A percentile compares a stretch with the other conserved stretches of the same genome.
These are phyloP conservation scores for Condylostoma magnum DNA, from an alignment of 169 alveolate genomes.

Conservation along the genomic window DNA sequence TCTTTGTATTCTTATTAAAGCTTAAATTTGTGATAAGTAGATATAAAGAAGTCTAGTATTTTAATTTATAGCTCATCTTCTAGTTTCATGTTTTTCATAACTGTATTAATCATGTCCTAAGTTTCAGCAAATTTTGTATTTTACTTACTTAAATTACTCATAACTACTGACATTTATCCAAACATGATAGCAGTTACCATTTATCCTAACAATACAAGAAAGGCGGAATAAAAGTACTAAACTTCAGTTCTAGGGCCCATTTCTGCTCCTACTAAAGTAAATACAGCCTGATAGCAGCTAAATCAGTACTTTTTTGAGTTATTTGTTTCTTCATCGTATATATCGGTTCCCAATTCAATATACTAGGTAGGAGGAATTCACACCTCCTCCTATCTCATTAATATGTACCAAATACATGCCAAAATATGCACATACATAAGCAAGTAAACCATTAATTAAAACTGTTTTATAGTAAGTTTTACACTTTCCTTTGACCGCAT, in stretches of 20 bases:
- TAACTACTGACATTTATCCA: conserved; percentile 54
- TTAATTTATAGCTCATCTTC: conserved; percentile 26
- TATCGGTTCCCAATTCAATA: background rate
- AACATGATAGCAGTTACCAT: conserved; percentile 56
- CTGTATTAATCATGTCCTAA: conserved; percentile 32
- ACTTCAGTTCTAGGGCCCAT: conserved; percentile 36
- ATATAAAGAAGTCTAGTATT: conserved; percentile 26
- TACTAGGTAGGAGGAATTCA: conserved; percentile 27
- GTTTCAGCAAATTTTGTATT: conserved; percentile 29
- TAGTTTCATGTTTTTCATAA: conserved; percentile 41
- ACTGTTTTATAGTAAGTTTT: conserved; percentile 31
- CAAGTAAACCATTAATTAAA: conserved; percentile 34
- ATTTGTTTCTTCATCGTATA: conserved; percentile 15
- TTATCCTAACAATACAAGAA: conserved; percentile 40
- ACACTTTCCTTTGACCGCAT: conserved; percentile 31
- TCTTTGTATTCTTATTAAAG: conserved; percentile 35
- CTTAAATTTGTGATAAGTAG: conserved; percentile 31
- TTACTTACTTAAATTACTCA: conserved; percentile 24
- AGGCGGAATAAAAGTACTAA: conserved; percentile 18
- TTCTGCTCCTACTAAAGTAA: conserved; percentile 43
- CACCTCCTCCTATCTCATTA: conserved; percentile 26
- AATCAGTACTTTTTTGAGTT: conserved; percentile 23
- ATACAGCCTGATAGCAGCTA: conserved; percentile 37
- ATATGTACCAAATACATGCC: conserved; percentile 56
- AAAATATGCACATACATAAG: conserved; percentile 41